These are phyloP conservation scores for Saccharomycopsis sp. DNA, from an alignment of 805 yeast species.

Conservation along the genomic window DNA sequence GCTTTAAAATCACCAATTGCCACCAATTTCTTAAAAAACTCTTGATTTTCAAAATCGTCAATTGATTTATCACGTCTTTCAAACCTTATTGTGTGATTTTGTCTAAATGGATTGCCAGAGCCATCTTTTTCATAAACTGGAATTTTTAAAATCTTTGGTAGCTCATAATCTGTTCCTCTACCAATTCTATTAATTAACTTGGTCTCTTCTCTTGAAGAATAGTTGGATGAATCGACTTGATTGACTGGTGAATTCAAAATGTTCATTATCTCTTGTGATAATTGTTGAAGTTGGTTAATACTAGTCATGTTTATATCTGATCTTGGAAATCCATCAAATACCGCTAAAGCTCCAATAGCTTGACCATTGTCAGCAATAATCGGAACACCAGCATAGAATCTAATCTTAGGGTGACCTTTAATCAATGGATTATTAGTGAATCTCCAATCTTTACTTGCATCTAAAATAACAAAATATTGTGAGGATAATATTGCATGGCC, in stretches of 20 bases:
- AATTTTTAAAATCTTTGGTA: slow-evolving; percentile 25
- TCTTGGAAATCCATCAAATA: slow-evolving; percentile 46
- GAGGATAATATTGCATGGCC: slow-evolving; percentile 60
- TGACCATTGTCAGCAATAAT: slow-evolving; percentile 35
- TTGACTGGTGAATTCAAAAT: slow-evolving; percentile 34
- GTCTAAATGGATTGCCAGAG: slow-evolving; percentile 54
- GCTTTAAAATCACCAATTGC: slow-evolving; percentile 34
- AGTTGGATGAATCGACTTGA: background rate
- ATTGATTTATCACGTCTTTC: slow-evolving; percentile 27
- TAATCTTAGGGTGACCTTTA: slow-evolving; percentile 49
- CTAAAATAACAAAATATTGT: slow-evolving; percentile 46
- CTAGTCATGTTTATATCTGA: slow-evolving; percentile 31
- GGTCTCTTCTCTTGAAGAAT: slow-evolving; percentile 13
- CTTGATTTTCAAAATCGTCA: slow-evolving; percentile 28
- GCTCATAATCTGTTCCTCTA: slow-evolving; percentile 47
- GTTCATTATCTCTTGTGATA: slow-evolving; percentile 37
- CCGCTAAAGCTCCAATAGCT: slow-evolving; percentile 50
- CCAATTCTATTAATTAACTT: slow-evolving; percentile 41
- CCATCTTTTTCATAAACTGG: slow-evolving; percentile 58
- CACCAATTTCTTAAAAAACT: slow-evolving; percentile 32
- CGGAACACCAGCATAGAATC: slow-evolving; percentile 63
- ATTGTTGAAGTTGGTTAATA: slow-evolving; percentile 31
- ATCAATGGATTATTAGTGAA: slow-evolving; percentile 56
- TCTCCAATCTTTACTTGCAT: slow-evolving; percentile 69
- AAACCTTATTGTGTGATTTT: slow-evolving; percentile 39